Conservation (phyloP, 768 basidiomycete species). For the Trametes villosa region DNA sequence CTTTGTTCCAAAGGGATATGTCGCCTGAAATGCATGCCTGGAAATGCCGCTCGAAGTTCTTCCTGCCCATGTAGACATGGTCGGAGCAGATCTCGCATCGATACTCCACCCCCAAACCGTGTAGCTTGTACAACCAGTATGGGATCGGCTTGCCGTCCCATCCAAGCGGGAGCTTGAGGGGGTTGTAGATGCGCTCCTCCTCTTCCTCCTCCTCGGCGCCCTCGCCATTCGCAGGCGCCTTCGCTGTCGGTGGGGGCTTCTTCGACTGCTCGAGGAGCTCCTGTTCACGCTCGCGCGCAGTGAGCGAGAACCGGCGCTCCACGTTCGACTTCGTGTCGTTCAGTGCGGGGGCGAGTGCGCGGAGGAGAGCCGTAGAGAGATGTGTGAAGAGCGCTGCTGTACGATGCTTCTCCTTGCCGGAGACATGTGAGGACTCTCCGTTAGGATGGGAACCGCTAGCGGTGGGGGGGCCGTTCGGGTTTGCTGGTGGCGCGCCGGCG, state of each 20-base stretch:
- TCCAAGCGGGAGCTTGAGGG: constrained; percentile 92
- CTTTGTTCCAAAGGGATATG: not conserved
- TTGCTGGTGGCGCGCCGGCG: constrained; percentile 47
- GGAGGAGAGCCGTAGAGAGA: constrained; percentile 70
- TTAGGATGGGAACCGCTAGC: constrained; percentile 50
- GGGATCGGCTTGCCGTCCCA: constrained; percentile 99
- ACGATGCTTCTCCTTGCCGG: constrained; percentile 54
- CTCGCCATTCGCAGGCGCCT: constrained; percentile 49
- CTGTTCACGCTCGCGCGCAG: constrained; percentile 96
- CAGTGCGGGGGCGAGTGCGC: constrained; percentile 63
- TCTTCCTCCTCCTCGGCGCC: constrained; percentile 84
- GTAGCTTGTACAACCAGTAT: constrained; percentile 97
- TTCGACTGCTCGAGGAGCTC: constrained; percentile 77
- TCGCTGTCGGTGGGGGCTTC: constrained; percentile 52
- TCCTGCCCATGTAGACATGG: constrained; percentile 95
- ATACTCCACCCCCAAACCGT: constrained; percentile 98
- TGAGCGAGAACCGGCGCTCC: constrained; percentile 94
- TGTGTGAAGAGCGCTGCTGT: constrained; percentile 74
- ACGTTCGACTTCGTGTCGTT: constrained; percentile 95
- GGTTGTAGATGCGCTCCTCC: constrained; percentile 97
- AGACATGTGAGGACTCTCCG: constrained; percentile 34
- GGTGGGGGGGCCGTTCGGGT: constrained; percentile 65
- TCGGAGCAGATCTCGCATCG: constrained; percentile 98
- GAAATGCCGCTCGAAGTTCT: constrained; percentile 97
- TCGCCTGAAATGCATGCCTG: constrained; percentile 52